phyloP scores from a whole-genome alignment of 129 eudicot species.

The carrot (Daucus carota) region DNA sequence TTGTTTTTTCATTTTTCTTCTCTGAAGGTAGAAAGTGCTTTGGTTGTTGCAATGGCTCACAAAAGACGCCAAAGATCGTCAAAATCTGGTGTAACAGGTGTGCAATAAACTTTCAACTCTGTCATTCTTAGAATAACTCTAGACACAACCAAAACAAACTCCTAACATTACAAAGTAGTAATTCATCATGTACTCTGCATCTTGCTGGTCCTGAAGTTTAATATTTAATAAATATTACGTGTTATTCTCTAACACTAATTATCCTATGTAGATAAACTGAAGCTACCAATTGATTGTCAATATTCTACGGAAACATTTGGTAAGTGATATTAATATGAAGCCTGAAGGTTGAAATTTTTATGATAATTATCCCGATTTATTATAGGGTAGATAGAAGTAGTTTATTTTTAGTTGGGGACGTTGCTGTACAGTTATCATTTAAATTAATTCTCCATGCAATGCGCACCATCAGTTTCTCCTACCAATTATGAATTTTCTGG shows the following conservation, averaged over 20 bases:
- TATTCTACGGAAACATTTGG: conserved; percentile 51
- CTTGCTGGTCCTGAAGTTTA: neutral
- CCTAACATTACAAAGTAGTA: neutral
- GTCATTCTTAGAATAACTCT: neutral
- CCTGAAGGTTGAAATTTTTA: neutral
- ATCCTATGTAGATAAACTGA: conserved; percentile 48
- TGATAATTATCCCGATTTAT: neutral
- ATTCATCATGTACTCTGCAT: neutral
- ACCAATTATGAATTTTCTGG: neutral
- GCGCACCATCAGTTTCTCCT: too few species aligned
- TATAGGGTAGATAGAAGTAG: neutral
- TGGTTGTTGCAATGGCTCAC: conserved; percentile 70
- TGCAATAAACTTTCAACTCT: neutral
- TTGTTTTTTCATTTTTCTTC: conserved; percentile 4
- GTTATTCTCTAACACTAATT: neutral
- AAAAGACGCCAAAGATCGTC: conserved; percentile 38
- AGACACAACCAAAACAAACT: neutral
- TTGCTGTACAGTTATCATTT: neutral
- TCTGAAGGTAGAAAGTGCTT: conserved; percentile 70
- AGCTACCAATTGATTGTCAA: conserved; percentile 55
- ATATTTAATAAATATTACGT: neutral
- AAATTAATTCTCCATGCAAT: neutral
- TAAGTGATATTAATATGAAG: conserved; percentile 19
- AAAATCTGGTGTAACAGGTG: conserved; percentile 30
- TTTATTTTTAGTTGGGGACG: neutral